Evolutionary conservation across 192 early-diverging fungal species (phyloP).

Genomic region (Umbelopsis sp.): DNA sequence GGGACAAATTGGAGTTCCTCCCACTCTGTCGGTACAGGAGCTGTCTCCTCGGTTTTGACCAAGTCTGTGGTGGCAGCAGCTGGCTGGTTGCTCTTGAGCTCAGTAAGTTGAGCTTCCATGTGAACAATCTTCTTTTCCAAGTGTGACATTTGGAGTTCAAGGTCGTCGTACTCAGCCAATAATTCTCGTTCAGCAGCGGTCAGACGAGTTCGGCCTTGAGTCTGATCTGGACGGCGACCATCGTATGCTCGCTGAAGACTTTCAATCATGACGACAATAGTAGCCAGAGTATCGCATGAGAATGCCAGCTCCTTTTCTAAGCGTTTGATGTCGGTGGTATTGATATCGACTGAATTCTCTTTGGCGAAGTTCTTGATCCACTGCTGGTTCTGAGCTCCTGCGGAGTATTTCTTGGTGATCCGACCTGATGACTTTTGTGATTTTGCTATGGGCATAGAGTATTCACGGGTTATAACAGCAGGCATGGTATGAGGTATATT

Average conservation of each 20-base stretch:
- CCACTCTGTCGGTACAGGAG: not conserved
- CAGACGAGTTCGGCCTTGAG: conserved; percentile 24
- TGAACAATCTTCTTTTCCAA: conserved; percentile 35
- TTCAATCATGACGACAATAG: conserved; percentile 37
- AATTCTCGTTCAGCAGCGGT: conserved; percentile 35
- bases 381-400: not conserved
- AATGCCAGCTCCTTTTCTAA: conserved; percentile 33
- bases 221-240: conserved; percentile 24
- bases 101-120: not conserved
- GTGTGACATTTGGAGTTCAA: conserved; percentile 36
- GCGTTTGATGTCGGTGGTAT: conserved; percentile 18
- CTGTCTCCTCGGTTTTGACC: not conserved
- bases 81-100: not conserved
- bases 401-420: not conserved
- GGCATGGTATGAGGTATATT: conserved; percentile 12
- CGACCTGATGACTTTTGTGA: not conserved
- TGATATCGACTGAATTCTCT: not conserved
- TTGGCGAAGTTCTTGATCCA: not conserved
- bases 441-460: not conserved
- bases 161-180: conserved; percentile 38
- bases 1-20: not conserved
- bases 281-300: conserved; percentile 31
- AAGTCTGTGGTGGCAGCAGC: not conserved
- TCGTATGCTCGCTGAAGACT: conserved; percentile 32
- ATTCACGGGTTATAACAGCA: not conserved